Percentiles rank a stretch among this genome's conserved stretches.
phyloP scores from a whole-genome alignment of 169 alveolate genomes.

The Cryptosporidium sp. region DNA sequence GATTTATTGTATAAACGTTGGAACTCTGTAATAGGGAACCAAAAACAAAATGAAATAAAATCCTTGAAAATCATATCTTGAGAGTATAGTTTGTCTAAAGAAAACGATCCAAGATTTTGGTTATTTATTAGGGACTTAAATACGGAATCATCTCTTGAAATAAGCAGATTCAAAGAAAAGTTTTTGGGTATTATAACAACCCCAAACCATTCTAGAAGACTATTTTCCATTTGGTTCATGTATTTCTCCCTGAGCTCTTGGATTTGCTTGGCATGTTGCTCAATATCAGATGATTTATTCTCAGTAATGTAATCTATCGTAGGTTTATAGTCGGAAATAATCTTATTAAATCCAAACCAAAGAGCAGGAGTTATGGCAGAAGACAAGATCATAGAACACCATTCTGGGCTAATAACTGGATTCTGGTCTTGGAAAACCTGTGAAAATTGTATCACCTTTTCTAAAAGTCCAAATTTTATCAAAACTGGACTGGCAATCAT shows the following conservation, averaged over 20 bases:
- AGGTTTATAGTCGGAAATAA: conserved; percentile 32
- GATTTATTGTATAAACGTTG: conserved; percentile 23
- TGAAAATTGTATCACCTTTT: conserved; percentile 5
- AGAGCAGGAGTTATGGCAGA: conserved; percentile 43
- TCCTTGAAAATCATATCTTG: neutral
- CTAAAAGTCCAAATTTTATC: neutral
- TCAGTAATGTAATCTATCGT: conserved; percentile 52
- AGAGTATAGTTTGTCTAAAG: neutral
- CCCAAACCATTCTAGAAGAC: conserved; percentile 66
- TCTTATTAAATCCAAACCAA: conserved; percentile 53
- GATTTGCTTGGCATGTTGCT: conserved; percentile 20
- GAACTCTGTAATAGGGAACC: conserved; percentile 62
- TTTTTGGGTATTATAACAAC: conserved; percentile 4
- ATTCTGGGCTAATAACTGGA: neutral
- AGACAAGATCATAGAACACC: conserved; percentile 9
- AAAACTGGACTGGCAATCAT: conserved; percentile 16
- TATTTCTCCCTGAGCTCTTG: conserved; percentile 24
- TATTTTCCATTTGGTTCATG: conserved; percentile 53
- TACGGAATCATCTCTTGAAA: conserved; percentile 40
- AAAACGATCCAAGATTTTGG: neutral
- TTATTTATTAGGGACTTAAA: neutral
- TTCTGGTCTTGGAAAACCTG: neutral
- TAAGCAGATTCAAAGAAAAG: neutral
- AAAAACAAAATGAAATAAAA: conserved; percentile 30
- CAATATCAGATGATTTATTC: conserved; percentile 20